Base-by-base conservation (phyloP, 331 rosid species). In the Pyrus hybrid region DNA sequence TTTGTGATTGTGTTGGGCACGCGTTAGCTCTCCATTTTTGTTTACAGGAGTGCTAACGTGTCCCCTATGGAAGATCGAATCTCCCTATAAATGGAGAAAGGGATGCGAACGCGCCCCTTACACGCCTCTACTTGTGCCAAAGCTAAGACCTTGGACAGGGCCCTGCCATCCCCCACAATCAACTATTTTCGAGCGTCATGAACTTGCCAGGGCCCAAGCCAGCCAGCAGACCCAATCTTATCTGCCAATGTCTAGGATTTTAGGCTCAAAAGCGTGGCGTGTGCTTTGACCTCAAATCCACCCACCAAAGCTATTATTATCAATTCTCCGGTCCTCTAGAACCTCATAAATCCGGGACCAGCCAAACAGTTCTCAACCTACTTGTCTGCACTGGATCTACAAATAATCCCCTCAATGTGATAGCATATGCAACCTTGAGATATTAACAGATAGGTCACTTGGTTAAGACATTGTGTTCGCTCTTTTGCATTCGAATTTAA, bases 331-430 rank as follows among this genome's bases (percentile, higher is more conserved):
- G 67, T 18, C n/a, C 33, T n/a, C 30, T 21, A 13, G 20, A 57
- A 58, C 57, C 23, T 32, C 37, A 72, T 10, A 35, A 25, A 58
- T 16, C 57, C 37, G 37, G 68, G 68, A 72, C 76, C 76, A 22
- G 54, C 22, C 54, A 29, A 29, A 29, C 30, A 29, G 30, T 29
- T 29, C 30, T 29, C 30, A 29, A 29, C 30, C 30, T 29, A 29
- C 30, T 29, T 29, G 30, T 29, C 30, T 2, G 30, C 30, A 29
- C 30, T 29, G 30, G 4, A 29, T 29, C 30, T 29, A 29, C 30
- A 29, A 29, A 29, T 29, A 29, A 29, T 5, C 4, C 30, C 30
- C 30, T 29, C 30, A 29, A 29, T 29, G 30, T 29, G 30, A 29
- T 29, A 29, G 30, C 54, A 8, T 22, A 22, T 58, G 17, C 63